A percentile compares a stretch with the other conserved stretches of the same genome.
These are phyloP conservation scores for Suhomyces chickasaworum DNA, from an alignment of 1,139 yeast genomes.

Conservation along the genomic window DNA sequence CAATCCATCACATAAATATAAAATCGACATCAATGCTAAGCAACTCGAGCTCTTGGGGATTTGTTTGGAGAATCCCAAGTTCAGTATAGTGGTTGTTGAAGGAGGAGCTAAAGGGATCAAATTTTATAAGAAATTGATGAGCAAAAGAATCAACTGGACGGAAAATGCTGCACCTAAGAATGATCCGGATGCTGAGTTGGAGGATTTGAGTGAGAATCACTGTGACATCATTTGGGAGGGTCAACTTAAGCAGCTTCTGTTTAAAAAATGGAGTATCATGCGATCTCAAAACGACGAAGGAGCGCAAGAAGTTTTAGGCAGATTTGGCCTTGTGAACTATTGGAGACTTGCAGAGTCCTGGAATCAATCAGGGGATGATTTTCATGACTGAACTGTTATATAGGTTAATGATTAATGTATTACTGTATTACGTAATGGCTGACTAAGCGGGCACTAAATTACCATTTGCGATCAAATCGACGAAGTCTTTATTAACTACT, in stretches of 20 bases:
- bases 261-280: constrained; percentile 64
- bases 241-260: constrained; percentile 52
- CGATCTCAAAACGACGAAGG: constrained; percentile 55
- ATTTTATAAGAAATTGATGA: constrained; percentile 63
- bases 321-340: constrained; percentile 58
- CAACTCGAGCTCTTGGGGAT: constrained; percentile 70
- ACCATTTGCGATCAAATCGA: constrained; percentile 2
- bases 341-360: constrained; percentile 51
- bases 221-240: constrained; percentile 79
- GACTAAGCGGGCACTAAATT: neutral
- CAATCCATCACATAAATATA: constrained; percentile 69
- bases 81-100: constrained; percentile 67
- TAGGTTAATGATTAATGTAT: too few species aligned
- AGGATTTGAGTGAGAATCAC: constrained; percentile 35
- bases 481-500: constrained; percentile 1
- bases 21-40: constrained; percentile 77
- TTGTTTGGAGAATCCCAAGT: constrained; percentile 41
- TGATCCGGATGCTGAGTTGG: constrained; percentile 13
- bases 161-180: constrained; percentile 39
- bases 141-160: constrained; percentile 71
- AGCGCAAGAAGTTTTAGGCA: constrained; percentile 50
- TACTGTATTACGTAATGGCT: constrained; percentile 1
- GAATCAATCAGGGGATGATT: neutral
- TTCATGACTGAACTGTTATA: too few species aligned
- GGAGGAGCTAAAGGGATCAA: constrained; percentile 66